Evolutionary conservation across 495 filamentous ascomycete genomes (phyloP).

Genomic region (Alectoria sarmentosa): DNA sequence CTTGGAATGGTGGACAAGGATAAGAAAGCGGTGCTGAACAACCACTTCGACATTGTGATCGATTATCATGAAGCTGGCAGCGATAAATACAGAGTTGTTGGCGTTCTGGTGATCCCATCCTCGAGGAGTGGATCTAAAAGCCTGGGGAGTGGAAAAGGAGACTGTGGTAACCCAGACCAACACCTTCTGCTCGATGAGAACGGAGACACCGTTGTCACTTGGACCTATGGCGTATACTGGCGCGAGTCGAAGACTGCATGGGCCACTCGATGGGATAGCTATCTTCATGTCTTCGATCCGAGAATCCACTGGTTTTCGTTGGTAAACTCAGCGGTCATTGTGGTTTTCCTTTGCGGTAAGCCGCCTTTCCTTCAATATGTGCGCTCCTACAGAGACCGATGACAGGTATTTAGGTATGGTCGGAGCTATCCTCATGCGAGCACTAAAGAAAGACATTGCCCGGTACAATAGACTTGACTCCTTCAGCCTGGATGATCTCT

Average conservation of each 20-base stretch:
- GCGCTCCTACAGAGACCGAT: background rate
- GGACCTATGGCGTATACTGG: slow-evolving; percentile 92
- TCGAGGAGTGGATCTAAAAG: slow-evolving; percentile 57
- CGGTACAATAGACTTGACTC: slow-evolving; percentile 90
- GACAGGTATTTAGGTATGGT: slow-evolving; percentile 50
- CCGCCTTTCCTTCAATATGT: background rate
- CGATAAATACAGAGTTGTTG: slow-evolving; percentile 77
- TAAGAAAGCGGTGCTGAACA: slow-evolving; percentile 61
- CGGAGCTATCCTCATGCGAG: slow-evolving; percentile 75
- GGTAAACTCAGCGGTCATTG: slow-evolving; percentile 88
- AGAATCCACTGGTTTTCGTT: slow-evolving; percentile 98
- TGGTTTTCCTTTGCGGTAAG: slow-evolving; percentile 72
- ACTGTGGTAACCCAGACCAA: slow-evolving; percentile 48
- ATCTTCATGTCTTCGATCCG: slow-evolving; percentile 89
- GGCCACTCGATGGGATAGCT: slow-evolving; percentile 98
- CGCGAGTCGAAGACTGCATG: slow-evolving; percentile 68
- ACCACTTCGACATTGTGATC: slow-evolving; percentile 90
- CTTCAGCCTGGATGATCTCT: slow-evolving; percentile 77
- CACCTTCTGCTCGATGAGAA: slow-evolving; percentile 58
- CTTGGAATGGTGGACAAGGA: slow-evolving; percentile 59
- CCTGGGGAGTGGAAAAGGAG: slow-evolving; percentile 47
- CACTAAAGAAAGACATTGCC: slow-evolving; percentile 87
- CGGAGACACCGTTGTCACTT: slow-evolving; percentile 62
- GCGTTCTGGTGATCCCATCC: slow-evolving; percentile 74
- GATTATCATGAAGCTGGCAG: slow-evolving; percentile 75